Base-by-base conservation (phyloP, 1,284 basidiomycete species). In the Boletus putidus region DNA sequence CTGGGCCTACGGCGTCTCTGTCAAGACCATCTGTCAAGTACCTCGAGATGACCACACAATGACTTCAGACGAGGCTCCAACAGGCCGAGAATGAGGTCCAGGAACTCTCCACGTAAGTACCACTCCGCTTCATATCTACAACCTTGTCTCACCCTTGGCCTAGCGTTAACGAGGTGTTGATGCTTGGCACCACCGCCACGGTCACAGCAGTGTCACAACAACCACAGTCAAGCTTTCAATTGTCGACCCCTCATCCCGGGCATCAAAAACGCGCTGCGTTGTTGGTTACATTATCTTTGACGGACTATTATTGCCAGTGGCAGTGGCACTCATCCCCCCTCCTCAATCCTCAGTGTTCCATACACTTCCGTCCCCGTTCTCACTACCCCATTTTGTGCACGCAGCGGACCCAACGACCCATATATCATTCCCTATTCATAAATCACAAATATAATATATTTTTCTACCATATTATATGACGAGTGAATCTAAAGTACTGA, bases 121-220 rank as follows among this genome's bases (percentile, higher is more conserved):
- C 2, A n/a, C 42, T n/a, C 39, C 18, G 9, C 31, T 43, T 43
- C 33, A 12, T 36, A 44, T 45, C 15, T 31, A n/a, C 31, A 8
- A 36, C 27, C 14, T 23, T 6, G 14, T 25, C 58, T 72, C 21
- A 68, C 23, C 21, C 23, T 7, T 29, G 18, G 45, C 42, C 44
- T n/a, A 87, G 83, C 68, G 85, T 92, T 68, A 92, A 92, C 75
- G 89, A 92, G 82, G 87, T 87, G 43, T 80, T 92, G 71, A 91
- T 92, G 88, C 84, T 91, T 72, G 85, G 85, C 73, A 88, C 87
- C 59, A 86, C 88, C 42, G 80, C 82, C 54, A 82, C 82, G 54
- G 77, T 83, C 47, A 78, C 79, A 60, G 78, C 81, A 59, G 79
- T 78, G n/a, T 75, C 73, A 5, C 79, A 79, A 64, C 78, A 77